Percentiles rank a stretch among this genome's conserved stretches.
Conservation (phyloP, 768 basidiomycete genomes). For the Erythrobasidium yunnanense region DNA sequence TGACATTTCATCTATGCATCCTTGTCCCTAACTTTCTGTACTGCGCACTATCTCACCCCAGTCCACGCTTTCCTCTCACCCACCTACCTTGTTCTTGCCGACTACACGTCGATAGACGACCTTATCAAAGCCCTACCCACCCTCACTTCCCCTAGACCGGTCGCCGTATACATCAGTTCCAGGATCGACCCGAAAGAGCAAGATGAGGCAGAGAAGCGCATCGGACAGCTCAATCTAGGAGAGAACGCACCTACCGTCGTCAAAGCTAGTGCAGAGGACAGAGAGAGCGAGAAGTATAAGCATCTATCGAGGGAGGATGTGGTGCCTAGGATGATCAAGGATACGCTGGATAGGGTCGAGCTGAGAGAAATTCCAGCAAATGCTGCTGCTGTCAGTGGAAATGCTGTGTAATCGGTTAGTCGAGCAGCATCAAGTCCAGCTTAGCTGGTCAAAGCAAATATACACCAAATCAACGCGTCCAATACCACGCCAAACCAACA, state of each 20-base stretch:
- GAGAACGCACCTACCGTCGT: neutral
- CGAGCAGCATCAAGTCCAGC: too few species aligned
- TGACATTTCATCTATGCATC: too few species aligned
- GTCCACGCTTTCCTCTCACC: neutral
- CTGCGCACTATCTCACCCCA: neutral
- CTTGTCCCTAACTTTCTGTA: too few species aligned
- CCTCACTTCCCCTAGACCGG: neutral
- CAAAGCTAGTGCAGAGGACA: neutral
- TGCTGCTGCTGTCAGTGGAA: neutral
- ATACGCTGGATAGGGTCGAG: neutral
- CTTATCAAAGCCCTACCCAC: neutral
- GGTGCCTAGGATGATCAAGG: neutral
- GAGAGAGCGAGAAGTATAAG: neutral
- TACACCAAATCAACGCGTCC: too few species aligned
- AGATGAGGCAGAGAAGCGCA: constrained; percentile 60
- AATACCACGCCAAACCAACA: too few species aligned
- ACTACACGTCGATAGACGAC: neutral
- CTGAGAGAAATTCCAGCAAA: neutral
- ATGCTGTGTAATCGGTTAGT: neutral
- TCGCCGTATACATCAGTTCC: too few species aligned
- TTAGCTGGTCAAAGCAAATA: too few species aligned
- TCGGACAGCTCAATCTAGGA: constrained; percentile 40
- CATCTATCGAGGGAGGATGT: neutral
- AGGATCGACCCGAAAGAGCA: too few species aligned
- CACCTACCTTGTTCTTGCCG: neutral